Conservation (phyloP, 441 rosid genomes). For the Arabidopsis lyrata region DNA sequence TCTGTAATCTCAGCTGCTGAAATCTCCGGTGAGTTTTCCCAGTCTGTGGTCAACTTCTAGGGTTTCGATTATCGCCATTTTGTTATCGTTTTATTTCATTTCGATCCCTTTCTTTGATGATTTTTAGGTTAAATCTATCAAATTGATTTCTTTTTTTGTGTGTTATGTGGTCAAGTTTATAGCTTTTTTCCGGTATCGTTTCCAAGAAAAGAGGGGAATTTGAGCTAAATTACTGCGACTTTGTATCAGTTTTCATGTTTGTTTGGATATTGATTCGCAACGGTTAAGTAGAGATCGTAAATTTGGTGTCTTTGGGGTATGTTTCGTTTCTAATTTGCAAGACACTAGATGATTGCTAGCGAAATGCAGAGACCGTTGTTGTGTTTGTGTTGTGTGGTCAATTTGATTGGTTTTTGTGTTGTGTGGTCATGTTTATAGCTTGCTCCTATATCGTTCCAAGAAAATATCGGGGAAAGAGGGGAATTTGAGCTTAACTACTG, state of each 20-base stretch:
- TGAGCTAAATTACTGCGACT: neutral
- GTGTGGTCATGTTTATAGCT: neutral
- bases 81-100: neutral
- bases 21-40: slow-evolving; percentile 41
- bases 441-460: neutral
- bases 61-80: slow-evolving; percentile 29
- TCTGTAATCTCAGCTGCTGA: slow-evolving; percentile 41
- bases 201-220: slow-evolving; percentile 17
- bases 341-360: no score
- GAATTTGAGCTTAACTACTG: neutral
- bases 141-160: slow-evolving; percentile 14
- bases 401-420: neutral
- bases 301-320: neutral
- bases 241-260: neutral
- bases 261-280: neutral
- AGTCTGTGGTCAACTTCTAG: slow-evolving; percentile 34
- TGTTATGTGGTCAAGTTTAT: slow-evolving; percentile 15
- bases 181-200: slow-evolving; percentile 31
- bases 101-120: slow-evolving; percentile 28
- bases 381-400: no score
- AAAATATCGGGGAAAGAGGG: neutral
- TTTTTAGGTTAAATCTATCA: neutral
- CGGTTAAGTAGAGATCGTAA: neutral
- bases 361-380: no score
- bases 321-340: neutral